These are phyloP conservation scores for Pugionium dolabratum DNA, from an alignment of 345 rosid genomes.

Conservation along the genomic window DNA sequence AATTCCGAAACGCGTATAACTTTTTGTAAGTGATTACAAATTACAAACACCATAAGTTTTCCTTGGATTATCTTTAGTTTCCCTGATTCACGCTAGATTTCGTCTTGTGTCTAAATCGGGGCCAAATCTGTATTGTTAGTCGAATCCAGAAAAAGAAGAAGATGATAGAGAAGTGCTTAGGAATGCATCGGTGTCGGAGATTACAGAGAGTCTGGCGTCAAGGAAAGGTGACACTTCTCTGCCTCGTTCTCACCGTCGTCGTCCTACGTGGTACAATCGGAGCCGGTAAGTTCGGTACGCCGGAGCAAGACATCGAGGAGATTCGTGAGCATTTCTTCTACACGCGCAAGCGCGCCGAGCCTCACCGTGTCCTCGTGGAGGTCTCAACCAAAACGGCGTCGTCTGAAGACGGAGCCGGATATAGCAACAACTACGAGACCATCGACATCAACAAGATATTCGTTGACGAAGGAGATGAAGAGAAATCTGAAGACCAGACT, in stretches of 20 bases:
- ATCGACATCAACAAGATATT: conserved; percentile 51
- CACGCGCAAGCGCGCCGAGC: conserved; percentile 57
- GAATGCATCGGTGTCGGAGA: conserved; percentile 53
- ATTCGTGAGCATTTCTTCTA: conserved; percentile 66
- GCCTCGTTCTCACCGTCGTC: conserved; percentile 70
- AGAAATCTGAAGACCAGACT: conserved; percentile 44
- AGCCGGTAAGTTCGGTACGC: conserved; percentile 88
- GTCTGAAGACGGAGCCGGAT: conserved; percentile 22
- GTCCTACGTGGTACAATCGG: conserved; percentile 90
- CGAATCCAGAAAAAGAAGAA: not conserved
- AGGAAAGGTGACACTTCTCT: conserved; percentile 56
- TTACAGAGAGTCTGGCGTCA: conserved; percentile 59
- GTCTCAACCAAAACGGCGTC: conserved; percentile 48
- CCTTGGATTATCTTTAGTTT: not conserved
- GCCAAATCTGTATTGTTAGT: conserved; percentile 18
- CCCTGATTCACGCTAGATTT: conserved; percentile 23
- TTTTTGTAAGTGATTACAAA: conserved; percentile 7
- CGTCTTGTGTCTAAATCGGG: conserved; percentile 18
- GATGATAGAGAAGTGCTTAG: conserved; percentile 55
- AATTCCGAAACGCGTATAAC: conserved; percentile 25
- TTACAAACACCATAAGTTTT: not conserved
- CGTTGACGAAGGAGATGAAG: conserved; percentile 49
- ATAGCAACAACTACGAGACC: conserved; percentile 48
- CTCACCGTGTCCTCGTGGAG: conserved; percentile 75
- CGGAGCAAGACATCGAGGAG: conserved; percentile 73